These are phyloP conservation scores for Suhomyces xylopsoci DNA, from an alignment of 805 yeast genomes.

Conservation along the genomic window DNA sequence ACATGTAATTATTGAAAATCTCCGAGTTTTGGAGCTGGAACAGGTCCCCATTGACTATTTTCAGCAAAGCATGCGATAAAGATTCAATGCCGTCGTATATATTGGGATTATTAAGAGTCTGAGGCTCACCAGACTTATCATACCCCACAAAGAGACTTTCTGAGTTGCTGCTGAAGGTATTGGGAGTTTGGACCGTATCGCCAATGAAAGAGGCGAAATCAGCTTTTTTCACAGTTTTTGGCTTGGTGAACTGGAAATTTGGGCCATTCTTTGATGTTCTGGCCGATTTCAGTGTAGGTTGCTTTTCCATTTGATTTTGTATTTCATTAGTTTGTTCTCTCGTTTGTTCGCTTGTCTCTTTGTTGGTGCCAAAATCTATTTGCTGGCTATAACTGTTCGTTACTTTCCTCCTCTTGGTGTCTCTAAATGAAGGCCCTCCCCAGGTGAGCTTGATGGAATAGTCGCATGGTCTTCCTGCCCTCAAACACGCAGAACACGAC, in stretches of 20 bases:
- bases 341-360: too few relatives aligned
- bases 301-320: neutral
- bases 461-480: slow-evolving; percentile 51
- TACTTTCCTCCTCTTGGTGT: slow-evolving; percentile 31
- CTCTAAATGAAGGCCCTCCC: slow-evolving; percentile 71
- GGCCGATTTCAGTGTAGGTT: neutral
- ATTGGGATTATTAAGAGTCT: slow-evolving; percentile 11
- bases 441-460: slow-evolving; percentile 62
- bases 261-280: neutral
- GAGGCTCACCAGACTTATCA: neutral
- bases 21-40: slow-evolving; percentile 26
- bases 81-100: slow-evolving; percentile 25
- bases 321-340: neutral
- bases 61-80: slow-evolving; percentile 23
- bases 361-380: neutral
- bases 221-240: neutral
- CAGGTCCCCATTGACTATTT: slow-evolving; percentile 22
- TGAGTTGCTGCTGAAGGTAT: neutral
- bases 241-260: neutral
- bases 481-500: slow-evolving; percentile 53
- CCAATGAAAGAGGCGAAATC: neutral
- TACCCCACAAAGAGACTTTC: neutral
- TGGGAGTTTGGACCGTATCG: neutral
- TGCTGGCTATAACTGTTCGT: neutral
- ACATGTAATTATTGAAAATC: slow-evolving; percentile 22